Percentiles rank a stretch among this genome's conserved stretches.
Evolutionary conservation across 306 rosid species (phyloP).

Genomic region (Pyrus bretschneideri): DNA sequence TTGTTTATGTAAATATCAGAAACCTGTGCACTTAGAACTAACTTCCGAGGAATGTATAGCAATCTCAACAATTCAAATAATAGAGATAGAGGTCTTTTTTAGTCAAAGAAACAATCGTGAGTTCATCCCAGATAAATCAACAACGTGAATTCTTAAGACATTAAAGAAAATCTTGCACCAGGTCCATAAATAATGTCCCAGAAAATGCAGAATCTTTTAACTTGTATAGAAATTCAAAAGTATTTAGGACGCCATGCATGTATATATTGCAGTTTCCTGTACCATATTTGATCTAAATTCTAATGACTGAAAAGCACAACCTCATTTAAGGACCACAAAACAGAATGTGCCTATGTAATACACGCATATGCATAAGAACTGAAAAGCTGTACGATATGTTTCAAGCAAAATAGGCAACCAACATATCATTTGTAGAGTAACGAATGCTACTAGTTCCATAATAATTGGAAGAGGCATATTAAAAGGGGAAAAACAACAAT

Average conservation of each 20-base stretch:
- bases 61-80: background rate
- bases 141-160: background rate
- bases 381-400: background rate
- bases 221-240: background rate
- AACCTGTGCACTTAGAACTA: background rate
- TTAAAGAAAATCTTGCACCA: background rate
- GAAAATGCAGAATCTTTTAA: background rate
- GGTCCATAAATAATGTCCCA: background rate
- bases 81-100: background rate
- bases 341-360: background rate
- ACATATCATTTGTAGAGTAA: background rate
- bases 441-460: background rate
- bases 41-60: background rate
- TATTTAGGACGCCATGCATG: background rate
- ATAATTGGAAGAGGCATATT: background rate
- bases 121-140: background rate
- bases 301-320: background rate
- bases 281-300: background rate
- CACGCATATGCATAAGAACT: background rate
- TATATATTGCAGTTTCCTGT: too few species aligned
- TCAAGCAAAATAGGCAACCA: background rate
- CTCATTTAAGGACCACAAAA: background rate
- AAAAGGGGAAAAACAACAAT: background rate
- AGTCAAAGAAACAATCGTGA: background rate
- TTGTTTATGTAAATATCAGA: background rate